Evolutionary conservation across 768 basidiomycete species (phyloP).

Genomic region (Hortiboletus campestris): DNA sequence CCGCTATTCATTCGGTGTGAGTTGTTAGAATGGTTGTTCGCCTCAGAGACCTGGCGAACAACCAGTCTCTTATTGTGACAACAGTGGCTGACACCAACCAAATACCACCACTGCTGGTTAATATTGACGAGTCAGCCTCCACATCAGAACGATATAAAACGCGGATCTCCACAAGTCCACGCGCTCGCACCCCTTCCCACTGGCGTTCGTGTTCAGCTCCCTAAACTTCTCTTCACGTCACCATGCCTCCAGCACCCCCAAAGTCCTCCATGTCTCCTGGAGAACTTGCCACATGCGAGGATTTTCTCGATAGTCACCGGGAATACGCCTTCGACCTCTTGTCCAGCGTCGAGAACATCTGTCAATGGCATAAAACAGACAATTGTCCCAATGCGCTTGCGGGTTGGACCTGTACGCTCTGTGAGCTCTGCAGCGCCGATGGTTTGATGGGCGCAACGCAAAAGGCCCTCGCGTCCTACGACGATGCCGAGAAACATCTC

Average conservation of each 20-base stretch:
- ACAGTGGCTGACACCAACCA: constrained; percentile 4
- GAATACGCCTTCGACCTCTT: constrained; percentile 11
- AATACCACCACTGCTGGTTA: background rate
- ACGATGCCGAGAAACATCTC: constrained; percentile 5
- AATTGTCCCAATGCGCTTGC: background rate
- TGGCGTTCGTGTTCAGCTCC: background rate
- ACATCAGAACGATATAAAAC: background rate
- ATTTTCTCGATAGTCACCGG: constrained; percentile 10
- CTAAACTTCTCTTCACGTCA: background rate
- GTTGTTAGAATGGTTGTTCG: background rate
- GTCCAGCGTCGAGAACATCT: constrained; percentile 5
- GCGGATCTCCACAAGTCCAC: background rate
- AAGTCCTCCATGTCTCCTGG: constrained; percentile 7
- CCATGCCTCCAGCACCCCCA: constrained; percentile 1
- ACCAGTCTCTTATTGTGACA: no score
- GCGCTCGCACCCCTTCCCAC: background rate
- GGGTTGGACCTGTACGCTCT: constrained; percentile 6
- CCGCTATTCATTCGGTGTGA: background rate
- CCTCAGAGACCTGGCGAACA: background rate
- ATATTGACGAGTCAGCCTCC: constrained; percentile 10
- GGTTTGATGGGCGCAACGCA: constrained; percentile 8
- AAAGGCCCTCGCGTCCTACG: constrained; percentile 5
- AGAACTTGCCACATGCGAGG: constrained; percentile 16
- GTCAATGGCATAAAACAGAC: background rate
- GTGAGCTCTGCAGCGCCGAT: constrained; percentile 6